Base-by-base conservation (phyloP, 768 basidiomycete genomes). In the Tulasnella sp. region DNA sequence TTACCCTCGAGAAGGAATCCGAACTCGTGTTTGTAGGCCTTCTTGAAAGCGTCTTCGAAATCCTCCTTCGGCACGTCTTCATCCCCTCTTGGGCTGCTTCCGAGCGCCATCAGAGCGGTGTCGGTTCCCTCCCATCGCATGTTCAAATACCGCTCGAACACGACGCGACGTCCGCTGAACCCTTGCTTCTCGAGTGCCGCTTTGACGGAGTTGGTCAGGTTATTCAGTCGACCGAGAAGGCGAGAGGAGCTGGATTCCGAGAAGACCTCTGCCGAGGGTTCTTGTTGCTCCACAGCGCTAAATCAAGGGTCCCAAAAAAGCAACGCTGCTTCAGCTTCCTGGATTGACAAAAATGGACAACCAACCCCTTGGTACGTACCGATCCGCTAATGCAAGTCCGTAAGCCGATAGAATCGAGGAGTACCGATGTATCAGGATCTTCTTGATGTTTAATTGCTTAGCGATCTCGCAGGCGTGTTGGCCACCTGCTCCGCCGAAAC, bases 391-490 rank as follows among this genome's bases (percentile, higher is more conserved):
- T 11, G 95, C 95, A n/a, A 98, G 90, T 0, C 97, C 97, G 83
- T 97, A 98, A 0, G 97, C 96, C 1, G 95, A 96, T 4, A 98
- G 88, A 78, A 98, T 94, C 8, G 96, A 97, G 77, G 95, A 96
- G 85, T 96, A 96, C 37, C 94, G 91, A 85, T 96, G 96, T 75
- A 98, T 93, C 64, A 97, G 86, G 82, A 97, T 93, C 9, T 92
- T 95, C 84, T 92, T 92, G 83, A 98, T 97, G 6, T 96, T 96
- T 5, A 98, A 88, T 9, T 95, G 88, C 34, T 89, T 88, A 0
- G 96, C 97, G 75, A 97, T 96, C 84, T 96, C 96, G 88, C 95
- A 96, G 16, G 96, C 96, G 82, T 96, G 96, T 83, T 96, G 96
- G 2, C 95, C 95, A 6, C 96, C 95, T 14, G 94, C 94, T 40